Percentiles rank a stretch among this genome's conserved stretches.
Evolutionary conservation across 164 flowering plant genomes (phyloP).

Genomic region (Magnolia sinica): DNA sequence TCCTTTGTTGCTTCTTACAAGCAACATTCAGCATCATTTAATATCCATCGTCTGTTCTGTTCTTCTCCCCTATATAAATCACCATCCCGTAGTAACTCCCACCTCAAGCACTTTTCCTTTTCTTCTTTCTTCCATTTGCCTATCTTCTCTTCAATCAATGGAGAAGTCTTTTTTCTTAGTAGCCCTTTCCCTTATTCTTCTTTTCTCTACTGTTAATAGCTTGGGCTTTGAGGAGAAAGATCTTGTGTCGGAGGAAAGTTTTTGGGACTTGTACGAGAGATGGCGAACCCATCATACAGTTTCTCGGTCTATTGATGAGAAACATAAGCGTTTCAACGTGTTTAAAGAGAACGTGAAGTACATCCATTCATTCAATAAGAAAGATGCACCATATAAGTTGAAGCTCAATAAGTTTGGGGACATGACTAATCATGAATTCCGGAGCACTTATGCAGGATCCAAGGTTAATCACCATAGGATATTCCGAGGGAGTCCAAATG

Average conservation of each 20-base stretch:
- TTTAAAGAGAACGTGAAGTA: constrained; percentile 50
- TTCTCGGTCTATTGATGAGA: constrained; percentile 42
- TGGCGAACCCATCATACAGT: constrained; percentile 62
- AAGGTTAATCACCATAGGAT: constrained; percentile 51
- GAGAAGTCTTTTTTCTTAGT: constrained; percentile 23
- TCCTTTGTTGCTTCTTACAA: too few relatives aligned
- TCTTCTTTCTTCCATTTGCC: background rate
- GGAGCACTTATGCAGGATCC: constrained; percentile 43
- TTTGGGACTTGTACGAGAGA: constrained; percentile 61
- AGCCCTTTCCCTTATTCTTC: constrained; percentile 28
- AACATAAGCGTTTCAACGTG: constrained; percentile 63
- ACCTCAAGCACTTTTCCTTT: background rate
- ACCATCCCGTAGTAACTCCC: background rate
- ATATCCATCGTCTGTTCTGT: background rate
- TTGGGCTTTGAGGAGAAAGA: constrained; percentile 54
- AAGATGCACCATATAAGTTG: constrained; percentile 54
- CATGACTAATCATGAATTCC: constrained; percentile 67
- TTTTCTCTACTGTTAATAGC: constrained; percentile 26
- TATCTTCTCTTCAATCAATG: constrained; percentile 8
- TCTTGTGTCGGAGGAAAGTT: constrained; percentile 44
- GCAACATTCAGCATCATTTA: too few relatives aligned
- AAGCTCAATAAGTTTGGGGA: constrained; percentile 63
- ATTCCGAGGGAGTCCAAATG: constrained; percentile 39
- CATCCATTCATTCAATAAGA: constrained; percentile 46
- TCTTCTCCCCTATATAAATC: background rate